Percentiles rank a stretch among this genome's conserved stretches.
Evolutionary conservation across 768 basidiomycete genomes (phyloP).

Genomic region (Serendipita sp.): DNA sequence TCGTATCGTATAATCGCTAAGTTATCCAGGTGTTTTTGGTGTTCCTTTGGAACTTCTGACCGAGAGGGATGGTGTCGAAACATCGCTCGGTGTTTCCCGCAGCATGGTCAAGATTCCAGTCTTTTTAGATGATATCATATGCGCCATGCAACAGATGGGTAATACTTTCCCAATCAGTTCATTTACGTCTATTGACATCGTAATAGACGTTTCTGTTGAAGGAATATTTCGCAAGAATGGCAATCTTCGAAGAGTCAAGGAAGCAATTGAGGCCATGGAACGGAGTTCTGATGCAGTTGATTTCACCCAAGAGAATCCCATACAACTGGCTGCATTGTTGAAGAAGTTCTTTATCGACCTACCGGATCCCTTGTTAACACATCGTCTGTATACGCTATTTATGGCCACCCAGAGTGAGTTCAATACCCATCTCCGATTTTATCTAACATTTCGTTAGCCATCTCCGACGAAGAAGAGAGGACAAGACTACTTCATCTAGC

Average conservation of each 20-base stretch:
- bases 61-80: conserved; percentile 87
- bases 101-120: conserved; percentile 78
- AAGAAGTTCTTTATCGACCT: conserved; percentile 96
- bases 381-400: conserved; percentile 77
- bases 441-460: conserved; percentile 27
- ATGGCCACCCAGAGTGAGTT: conserved; percentile 75
- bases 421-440: background rate
- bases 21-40: conserved; percentile 67
- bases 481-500: conserved; percentile 72
- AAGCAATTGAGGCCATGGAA: conserved; percentile 82
- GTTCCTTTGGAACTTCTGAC: conserved; percentile 86
- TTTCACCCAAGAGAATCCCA: conserved; percentile 84
- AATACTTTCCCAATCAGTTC: conserved; percentile 16
- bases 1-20: background rate
- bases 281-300: conserved; percentile 87
- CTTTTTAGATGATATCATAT: conserved; percentile 95
- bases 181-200: background rate
- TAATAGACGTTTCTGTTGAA: conserved; percentile 90
- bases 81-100: conserved; percentile 74
- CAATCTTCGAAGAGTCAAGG: conserved; percentile 84
- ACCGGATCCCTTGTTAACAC: conserved; percentile 91
- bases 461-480: conserved; percentile 61
- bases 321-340: conserved; percentile 88
- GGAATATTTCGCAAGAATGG: conserved; percentile 98
- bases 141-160: conserved; percentile 99